Base-by-base conservation (phyloP, 352 stramenopile species). In the Phytophthora pisi region DNA sequence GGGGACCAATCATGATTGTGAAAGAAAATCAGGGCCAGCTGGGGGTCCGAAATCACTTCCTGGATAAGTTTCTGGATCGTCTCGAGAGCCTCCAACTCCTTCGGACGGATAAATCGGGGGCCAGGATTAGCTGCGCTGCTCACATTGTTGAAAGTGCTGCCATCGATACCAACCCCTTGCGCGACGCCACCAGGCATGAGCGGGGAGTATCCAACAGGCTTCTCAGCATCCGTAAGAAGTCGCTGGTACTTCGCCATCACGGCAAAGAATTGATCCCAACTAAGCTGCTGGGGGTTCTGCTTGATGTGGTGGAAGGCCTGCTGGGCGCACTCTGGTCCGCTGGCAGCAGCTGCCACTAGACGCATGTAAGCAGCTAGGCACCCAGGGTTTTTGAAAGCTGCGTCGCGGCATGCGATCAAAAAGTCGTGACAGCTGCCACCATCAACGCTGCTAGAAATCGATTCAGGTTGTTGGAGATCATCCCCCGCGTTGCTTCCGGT, bases 241-340 rank as follows among this genome's bases (percentile, higher is more conserved):
- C 88, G 75, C 53, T 93, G 83, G 69, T 96, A 96, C 64, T 93
- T 96, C 42, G 80, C 69, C 82, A 96, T 94, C 10, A 93, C 88
- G 2, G 63, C 69, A 62, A 96, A 96, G 38, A 94, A 96, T 16
- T 93, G 86, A 61, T 94, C 84, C 88, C 88, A 96, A 56, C 78
- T 91, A 46, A 96, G 61, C 34, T 92, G 76, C 24, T 78, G 61
- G 7, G 88, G 88, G 68, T 93, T 96, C 52, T 91, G 84, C 75
- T 96, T 96, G 43, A 96, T 80, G 68, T 96, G 88, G 55, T 92
- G 85, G 72, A 94, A 96, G 57, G 88, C 86, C 18, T 83, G 70
- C 58, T 93, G 82, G 10, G 86, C 86, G 58, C 86, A 92, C 23
- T 90, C 84, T 15, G 79, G 77, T 46, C 88, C 86, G 31, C 79